phyloP scores from a whole-genome alignment of 345 rosid species.

The Populus pruinosa region DNA sequence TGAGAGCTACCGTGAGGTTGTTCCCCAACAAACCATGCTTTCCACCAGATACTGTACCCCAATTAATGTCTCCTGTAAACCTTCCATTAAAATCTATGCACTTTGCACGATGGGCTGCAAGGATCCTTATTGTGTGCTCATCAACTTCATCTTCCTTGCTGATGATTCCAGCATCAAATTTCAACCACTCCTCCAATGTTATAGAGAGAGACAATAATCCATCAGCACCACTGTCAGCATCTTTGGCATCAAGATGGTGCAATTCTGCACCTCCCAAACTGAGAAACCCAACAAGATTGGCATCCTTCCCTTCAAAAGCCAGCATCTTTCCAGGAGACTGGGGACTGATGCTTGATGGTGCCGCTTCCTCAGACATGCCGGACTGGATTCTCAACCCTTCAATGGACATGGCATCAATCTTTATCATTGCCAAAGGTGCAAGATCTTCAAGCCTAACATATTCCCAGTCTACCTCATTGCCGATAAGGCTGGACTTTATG shows the following conservation, averaged over 20 bases:
- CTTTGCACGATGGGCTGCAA: conserved; percentile 42
- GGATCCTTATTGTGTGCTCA: conserved; percentile 22
- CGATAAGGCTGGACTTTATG: conserved; percentile 2
- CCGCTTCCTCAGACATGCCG: conserved; percentile 54
- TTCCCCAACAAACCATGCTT: conserved; percentile 35
- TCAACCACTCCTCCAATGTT: conserved; percentile 64
- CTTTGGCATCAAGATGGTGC: conserved; percentile 19
- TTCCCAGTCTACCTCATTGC: conserved; percentile 18
- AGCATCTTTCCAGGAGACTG: conserved; percentile 11
- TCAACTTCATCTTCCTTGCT: conserved; percentile 33
- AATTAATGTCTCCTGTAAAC: conserved; percentile 13
- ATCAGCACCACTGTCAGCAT: conserved; percentile 23
- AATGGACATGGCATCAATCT: conserved; percentile 48
- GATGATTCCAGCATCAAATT: conserved; percentile 39
- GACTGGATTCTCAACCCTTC: conserved; percentile 71
- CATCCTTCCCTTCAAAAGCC: conserved; percentile 16
- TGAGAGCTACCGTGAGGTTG: conserved; percentile 49
- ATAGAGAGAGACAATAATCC: conserved; percentile 44
- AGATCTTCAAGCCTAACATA: conserved; percentile 38
- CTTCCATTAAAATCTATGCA: conserved; percentile 26
- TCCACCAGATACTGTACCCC: conserved; percentile 23
- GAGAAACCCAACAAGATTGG: conserved; percentile 12
- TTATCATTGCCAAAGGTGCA: conserved; percentile 40
- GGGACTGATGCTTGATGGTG: conserved; percentile 45
- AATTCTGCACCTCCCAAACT: conserved; percentile 18